A percentile compares a stretch with the other conserved stretches of the same genome.
Evolutionary conservation across 2,329 filamentous ascomycete genomes (phyloP).

Genomic region (Aureobasidium musti): DNA sequence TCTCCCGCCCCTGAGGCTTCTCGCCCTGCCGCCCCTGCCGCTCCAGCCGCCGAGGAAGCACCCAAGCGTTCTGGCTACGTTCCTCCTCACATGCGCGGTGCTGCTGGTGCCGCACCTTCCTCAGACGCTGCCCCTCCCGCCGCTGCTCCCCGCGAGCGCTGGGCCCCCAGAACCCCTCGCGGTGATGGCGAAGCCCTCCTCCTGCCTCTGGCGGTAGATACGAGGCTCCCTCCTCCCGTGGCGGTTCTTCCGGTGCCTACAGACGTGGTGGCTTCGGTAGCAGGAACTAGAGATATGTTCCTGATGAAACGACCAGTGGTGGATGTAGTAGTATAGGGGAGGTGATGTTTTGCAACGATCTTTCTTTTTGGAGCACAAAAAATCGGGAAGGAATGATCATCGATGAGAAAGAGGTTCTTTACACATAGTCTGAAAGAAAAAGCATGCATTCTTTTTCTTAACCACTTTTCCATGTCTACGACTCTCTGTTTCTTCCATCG

Average conservation of each 20-base stretch:
- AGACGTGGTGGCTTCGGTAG: constrained; percentile 30
- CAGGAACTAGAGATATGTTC: constrained; percentile 15
- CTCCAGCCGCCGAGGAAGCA: constrained; percentile 43
- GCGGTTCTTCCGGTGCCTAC: constrained; percentile 31
- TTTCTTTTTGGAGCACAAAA: constrained; percentile 23
- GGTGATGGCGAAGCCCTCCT: constrained; percentile 34
- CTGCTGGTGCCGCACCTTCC: constrained; percentile 37
- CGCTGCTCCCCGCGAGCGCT: constrained; percentile 11
- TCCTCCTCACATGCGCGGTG: constrained; percentile 48
- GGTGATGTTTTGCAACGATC: constrained; percentile 25
- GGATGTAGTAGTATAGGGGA: constrained; percentile 16
- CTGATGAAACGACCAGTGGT: background rate
- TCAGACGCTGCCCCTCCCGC: constrained; percentile 30
- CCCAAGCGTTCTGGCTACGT: constrained; percentile 50
- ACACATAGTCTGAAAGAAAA: constrained; percentile 21
- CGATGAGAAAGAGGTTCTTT: constrained; percentile 10
- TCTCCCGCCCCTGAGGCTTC: constrained; percentile 41
- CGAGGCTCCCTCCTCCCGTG: constrained; percentile 34
- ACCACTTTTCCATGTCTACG: background rate
- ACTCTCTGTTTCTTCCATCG: background rate
- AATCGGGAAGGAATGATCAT: constrained; percentile 3
- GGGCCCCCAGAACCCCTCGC: constrained; percentile 31
- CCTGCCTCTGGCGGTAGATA: constrained; percentile 34
- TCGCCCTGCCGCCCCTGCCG: constrained; percentile 38
- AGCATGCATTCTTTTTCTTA: constrained; percentile 24